Evolutionary conservation across 768 basidiomycete species (phyloP).

Genomic region (Cystoderma amianthinum): DNA sequence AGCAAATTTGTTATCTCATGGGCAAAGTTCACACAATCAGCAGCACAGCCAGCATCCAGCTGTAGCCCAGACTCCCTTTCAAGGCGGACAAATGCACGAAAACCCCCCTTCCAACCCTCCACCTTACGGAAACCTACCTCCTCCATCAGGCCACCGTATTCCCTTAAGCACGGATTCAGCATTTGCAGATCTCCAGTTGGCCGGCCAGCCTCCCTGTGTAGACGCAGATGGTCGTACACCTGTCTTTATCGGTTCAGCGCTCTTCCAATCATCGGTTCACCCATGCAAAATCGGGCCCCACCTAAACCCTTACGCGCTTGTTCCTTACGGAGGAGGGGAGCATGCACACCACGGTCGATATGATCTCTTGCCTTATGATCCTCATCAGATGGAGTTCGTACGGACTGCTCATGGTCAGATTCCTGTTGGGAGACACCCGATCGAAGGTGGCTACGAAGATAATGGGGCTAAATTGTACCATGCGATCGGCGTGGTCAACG

Average conservation of each 20-base stretch:
- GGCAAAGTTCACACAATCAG: no score
- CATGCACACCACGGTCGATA: slow-evolving; percentile 56
- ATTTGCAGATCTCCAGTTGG: slow-evolving; percentile 36
- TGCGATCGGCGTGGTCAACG: slow-evolving; percentile 45
- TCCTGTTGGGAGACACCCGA: slow-evolving; percentile 47
- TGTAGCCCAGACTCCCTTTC: neutral
- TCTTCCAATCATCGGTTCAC: slow-evolving; percentile 62
- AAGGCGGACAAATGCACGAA: slow-evolving; percentile 7
- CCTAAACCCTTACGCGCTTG: slow-evolving; percentile 42
- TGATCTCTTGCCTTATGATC: slow-evolving; percentile 68
- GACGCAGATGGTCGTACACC: slow-evolving; percentile 55
- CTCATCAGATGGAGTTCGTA: slow-evolving; percentile 71
- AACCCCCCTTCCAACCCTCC: slow-evolving; percentile 15
- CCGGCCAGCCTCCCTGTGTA: slow-evolving; percentile 43
- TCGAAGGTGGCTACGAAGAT: slow-evolving; percentile 76
- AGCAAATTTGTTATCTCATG: no score
- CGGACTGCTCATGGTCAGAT: slow-evolving; percentile 51
- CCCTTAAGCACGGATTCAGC: slow-evolving; percentile 35
- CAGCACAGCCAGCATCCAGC: slow-evolving; percentile 1
- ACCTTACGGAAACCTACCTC: slow-evolving; percentile 16
- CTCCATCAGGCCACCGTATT: slow-evolving; percentile 64
- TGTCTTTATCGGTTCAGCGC: slow-evolving; percentile 68
- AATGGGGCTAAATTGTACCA: slow-evolving; percentile 62
- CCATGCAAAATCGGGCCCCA: slow-evolving; percentile 75
- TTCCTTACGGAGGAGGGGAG: slow-evolving; percentile 63